These are phyloP conservation scores for Luffa aegyptiaca DNA, from an alignment of 306 rosid genomes.

Conservation along the genomic window DNA sequence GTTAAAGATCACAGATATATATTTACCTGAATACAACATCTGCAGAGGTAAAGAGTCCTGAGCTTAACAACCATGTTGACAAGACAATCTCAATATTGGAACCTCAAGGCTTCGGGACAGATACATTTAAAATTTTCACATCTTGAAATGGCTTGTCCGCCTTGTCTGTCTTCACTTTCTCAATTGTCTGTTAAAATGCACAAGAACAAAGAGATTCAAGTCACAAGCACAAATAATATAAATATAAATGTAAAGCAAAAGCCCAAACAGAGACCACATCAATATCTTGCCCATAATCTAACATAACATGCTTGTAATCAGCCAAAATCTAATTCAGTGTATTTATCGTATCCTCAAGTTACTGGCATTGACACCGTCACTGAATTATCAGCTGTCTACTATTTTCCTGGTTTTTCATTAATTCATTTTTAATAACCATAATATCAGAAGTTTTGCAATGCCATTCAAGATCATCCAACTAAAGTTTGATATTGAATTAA, in stretches of 20 bases:
- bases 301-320: background rate
- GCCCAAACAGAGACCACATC: background rate
- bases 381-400: background rate
- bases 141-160: constrained; percentile 82
- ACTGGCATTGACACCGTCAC: background rate
- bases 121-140: constrained; percentile 84
- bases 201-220: background rate
- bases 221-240: background rate
- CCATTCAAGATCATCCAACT: background rate
- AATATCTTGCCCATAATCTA: background rate
- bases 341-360: background rate
- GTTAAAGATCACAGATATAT: background rate
- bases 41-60: background rate
- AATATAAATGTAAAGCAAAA: background rate
- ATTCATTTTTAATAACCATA: background rate
- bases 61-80: background rate
- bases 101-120: constrained; percentile 80
- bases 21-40: constrained; percentile 12
- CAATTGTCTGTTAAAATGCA: constrained; percentile 49
- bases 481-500: background rate
- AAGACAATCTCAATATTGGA: background rate
- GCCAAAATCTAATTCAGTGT: background rate
- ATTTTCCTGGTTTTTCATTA: background rate
- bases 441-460: background rate
- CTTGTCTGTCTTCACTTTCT: constrained; percentile 89